Percentiles rank a stretch among this genome's conserved stretches.
These are phyloP conservation scores for Diaporthe eres DNA, from an alignment of 2,329 filamentous ascomycete species.

Conservation along the genomic window DNA sequence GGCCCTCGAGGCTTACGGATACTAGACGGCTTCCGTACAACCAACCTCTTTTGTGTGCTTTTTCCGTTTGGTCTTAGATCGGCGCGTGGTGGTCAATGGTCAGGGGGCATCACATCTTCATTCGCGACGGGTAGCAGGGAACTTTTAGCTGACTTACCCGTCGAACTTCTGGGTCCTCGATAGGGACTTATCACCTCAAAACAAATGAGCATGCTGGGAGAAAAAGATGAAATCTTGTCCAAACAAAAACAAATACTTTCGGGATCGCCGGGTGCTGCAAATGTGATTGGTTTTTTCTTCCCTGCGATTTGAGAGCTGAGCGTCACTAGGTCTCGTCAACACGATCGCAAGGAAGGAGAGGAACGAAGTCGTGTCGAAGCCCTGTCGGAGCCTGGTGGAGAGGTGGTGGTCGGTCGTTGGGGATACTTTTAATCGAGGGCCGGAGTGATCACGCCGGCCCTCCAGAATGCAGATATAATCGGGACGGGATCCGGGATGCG, in stretches of 20 bases:
- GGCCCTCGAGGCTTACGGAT: slow-evolving; percentile 91
- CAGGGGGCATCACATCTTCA: slow-evolving; percentile 40
- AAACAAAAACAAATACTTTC: slow-evolving; percentile 27
- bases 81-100: slow-evolving; percentile 43
- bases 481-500: neutral
- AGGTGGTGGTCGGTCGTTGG: slow-evolving; percentile 17
- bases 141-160: slow-evolving; percentile 40
- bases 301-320: slow-evolving; percentile 24
- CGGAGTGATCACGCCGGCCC: neutral
- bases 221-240: slow-evolving; percentile 33
- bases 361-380: neutral
- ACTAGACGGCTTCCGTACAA: slow-evolving; percentile 70
- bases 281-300: slow-evolving; percentile 11
- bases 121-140: slow-evolving; percentile 42
- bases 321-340: slow-evolving; percentile 21
- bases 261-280: slow-evolving; percentile 27
- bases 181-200: slow-evolving; percentile 40
- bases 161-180: slow-evolving; percentile 40
- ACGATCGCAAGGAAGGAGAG: neutral
- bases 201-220: slow-evolving; percentile 41
- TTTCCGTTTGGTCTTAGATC: slow-evolving; percentile 44
- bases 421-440: slow-evolving; percentile 22
- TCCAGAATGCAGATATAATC: slow-evolving; percentile 13
- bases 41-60: slow-evolving; percentile 42
- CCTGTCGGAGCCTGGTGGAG: slow-evolving; percentile 1